Evolutionary conservation across 1,284 basidiomycete species (phyloP), one percentile per base, ranked within the genome.

Genomic region (Boletus sp.): DNA sequence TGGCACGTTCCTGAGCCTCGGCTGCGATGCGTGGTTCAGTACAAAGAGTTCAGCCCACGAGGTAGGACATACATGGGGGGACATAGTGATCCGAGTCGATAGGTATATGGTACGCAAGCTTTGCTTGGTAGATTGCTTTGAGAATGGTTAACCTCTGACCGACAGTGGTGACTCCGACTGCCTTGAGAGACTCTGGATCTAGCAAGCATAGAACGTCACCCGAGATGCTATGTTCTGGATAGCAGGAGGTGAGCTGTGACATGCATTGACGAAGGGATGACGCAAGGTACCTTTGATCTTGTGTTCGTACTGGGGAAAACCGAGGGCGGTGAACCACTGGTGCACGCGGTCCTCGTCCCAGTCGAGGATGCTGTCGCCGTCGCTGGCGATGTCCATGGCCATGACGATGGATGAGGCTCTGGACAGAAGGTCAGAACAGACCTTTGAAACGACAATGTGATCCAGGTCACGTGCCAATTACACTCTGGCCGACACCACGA

Each of bases 101-200:
- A 38, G 89, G 84, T 43, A 97, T 75, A 55, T 84, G 83, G 59
- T 94, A 80, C 2, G 82, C 81, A 44, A 92, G 71, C 69, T 97
- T 97, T 57, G 91, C 73, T 52, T 84, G 81, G 71, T 94, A 96
- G 50, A 96, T 83, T 41, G 88, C 84, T 67, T 92, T 92, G 60
- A 97, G 80, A 53, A 97, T 91, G 27, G 87, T 76, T 19, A 97
- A 71, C 40, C 94, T 76, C 69, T 95, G 92, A 8, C 94, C 93
- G 55, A 96, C 80, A 30, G 86, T 90, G 17, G 79, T 64, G 39
- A 97, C 80, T 6, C 94, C 94, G 49, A 96, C 73, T 46, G 89
- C 84, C 67, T 89, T 91, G 55, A 97, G 78, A 3, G 81, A 70
- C 36, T 93, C 88, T 40, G 83, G 78, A 66, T 93, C 88, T 36